Percentiles rank a stretch among this genome's conserved stretches.
Evolutionary conservation across 108 stramenopile genomes (phyloP).

Genomic region (Conticribra guillardii): DNA sequence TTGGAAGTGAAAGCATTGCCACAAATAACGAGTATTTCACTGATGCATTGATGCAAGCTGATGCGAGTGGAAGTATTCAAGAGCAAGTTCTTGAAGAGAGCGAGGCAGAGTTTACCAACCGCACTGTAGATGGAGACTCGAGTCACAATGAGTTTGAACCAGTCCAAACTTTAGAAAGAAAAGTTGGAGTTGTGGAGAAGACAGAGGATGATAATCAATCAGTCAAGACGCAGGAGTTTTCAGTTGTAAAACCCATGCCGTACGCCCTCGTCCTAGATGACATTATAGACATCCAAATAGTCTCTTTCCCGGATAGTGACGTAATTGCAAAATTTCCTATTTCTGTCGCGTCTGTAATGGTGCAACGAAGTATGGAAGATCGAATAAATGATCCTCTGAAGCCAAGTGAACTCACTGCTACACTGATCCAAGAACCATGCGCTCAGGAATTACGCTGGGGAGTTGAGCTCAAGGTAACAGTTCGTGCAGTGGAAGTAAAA

Average conservation of each 20-base stretch:
- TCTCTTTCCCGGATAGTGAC: constrained; percentile 41
- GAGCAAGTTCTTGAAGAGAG: not conserved
- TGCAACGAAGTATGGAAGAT: constrained; percentile 32
- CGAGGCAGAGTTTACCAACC: too few relatives aligned
- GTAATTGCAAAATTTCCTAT: constrained; percentile 49
- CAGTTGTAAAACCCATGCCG: constrained; percentile 21
- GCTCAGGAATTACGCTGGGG: constrained; percentile 44
- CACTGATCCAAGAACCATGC: constrained; percentile 47
- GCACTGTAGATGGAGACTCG: too few relatives aligned
- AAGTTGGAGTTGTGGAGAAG: not conserved
- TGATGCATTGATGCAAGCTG: too few relatives aligned
- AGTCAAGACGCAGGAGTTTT: not conserved
- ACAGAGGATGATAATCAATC: not conserved
- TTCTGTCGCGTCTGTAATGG: constrained; percentile 45
- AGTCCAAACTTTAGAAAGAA: not conserved
- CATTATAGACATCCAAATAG: constrained; percentile 39
- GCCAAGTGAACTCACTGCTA: constrained; percentile 48
- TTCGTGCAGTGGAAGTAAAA: constrained; percentile 50
- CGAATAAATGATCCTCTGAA: constrained; percentile 41
- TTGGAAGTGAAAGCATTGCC: constrained; percentile 22
- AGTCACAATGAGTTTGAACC: too few relatives aligned
- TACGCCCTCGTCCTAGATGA: constrained; percentile 47
- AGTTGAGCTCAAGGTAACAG: constrained; percentile 42
- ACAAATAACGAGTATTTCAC: not conserved
- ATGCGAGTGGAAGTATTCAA: too few relatives aligned